Evolutionary conservation across 768 basidiomycete genomes (phyloP).

Genomic region (Tulasnella calospora): DNA sequence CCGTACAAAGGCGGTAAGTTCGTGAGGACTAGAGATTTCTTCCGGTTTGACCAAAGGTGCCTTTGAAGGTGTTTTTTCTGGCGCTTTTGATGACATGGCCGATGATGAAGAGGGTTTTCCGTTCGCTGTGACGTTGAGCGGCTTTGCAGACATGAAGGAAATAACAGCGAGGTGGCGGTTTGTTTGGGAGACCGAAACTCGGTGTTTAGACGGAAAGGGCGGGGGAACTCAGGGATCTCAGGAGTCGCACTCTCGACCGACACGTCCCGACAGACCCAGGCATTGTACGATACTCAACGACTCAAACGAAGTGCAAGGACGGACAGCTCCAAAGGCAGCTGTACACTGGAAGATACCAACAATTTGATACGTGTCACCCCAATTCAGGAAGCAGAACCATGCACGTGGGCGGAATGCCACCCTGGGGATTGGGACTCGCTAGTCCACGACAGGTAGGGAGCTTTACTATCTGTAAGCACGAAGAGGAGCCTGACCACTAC

Average conservation of each 20-base stretch:
- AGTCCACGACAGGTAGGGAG: conserved; percentile 53
- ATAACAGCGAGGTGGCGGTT: not conserved
- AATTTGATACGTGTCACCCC: not conserved
- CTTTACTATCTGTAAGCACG: not conserved
- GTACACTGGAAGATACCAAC: not conserved
- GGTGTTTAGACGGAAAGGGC: not conserved
- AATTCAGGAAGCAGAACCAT: not conserved
- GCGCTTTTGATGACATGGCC: not conserved
- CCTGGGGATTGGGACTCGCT: conserved; percentile 43
- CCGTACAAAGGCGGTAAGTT: conserved; percentile 87
- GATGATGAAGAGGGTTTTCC: conserved; percentile 17
- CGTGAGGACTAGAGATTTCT: conserved; percentile 89
- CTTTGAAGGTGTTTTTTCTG: not conserved
- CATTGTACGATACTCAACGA: not conserved
- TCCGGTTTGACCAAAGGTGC: conserved; percentile 36
- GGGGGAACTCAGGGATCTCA: conserved; percentile 10
- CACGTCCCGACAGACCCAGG: not conserved
- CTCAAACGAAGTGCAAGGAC: not conserved
- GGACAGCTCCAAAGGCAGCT: not conserved
- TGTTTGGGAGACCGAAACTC: not conserved
- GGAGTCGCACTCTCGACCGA: conserved; percentile 4
- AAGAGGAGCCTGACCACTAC: not conserved
- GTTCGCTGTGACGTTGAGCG: conserved; percentile 18
- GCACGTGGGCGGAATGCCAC: conserved; percentile 4
- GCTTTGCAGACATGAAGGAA: conserved; percentile 23